Evolutionary conservation across 2,329 filamentous ascomycete species (phyloP).

Genomic region (Diaporthe sp.): DNA sequence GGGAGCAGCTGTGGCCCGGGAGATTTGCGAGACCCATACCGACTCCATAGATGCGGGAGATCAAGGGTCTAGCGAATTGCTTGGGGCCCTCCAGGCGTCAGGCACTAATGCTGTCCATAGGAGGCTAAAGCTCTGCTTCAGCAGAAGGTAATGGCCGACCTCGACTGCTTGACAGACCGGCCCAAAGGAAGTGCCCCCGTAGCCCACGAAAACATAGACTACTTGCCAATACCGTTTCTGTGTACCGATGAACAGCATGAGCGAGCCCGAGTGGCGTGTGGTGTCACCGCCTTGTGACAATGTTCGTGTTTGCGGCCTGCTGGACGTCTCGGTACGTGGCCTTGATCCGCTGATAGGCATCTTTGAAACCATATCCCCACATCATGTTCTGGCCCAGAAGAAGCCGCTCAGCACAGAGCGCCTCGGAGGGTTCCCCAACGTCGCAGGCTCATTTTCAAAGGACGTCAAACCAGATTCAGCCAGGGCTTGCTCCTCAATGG

Average conservation of each 20-base stretch:
- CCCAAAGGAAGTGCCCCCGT: background rate
- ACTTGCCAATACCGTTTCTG: background rate
- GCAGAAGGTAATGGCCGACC: background rate
- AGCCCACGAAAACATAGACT: background rate
- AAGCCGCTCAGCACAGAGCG: constrained; percentile 3
- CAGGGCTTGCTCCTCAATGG: constrained; percentile 1
- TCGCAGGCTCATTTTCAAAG: background rate
- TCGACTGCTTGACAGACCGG: background rate
- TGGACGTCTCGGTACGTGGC: background rate
- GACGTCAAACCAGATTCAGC: background rate
- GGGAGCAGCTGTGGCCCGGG: background rate
- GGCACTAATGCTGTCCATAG: background rate
- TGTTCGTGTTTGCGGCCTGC: background rate
- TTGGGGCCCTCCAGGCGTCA: background rate
- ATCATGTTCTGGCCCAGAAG: constrained; percentile 19
- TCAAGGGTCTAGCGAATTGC: background rate
- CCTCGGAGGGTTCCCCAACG: background rate
- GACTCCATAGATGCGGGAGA: background rate
- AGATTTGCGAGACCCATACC: constrained; percentile 6
- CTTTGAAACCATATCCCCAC: background rate
- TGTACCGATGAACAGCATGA: background rate
- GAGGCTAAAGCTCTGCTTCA: background rate
- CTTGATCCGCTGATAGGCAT: constrained; percentile 12
- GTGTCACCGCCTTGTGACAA: background rate
- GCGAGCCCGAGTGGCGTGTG: background rate